These are phyloP conservation scores for Symbiodinium natans DNA, from an alignment of 73 alveolate species.

Conservation along the genomic window DNA sequence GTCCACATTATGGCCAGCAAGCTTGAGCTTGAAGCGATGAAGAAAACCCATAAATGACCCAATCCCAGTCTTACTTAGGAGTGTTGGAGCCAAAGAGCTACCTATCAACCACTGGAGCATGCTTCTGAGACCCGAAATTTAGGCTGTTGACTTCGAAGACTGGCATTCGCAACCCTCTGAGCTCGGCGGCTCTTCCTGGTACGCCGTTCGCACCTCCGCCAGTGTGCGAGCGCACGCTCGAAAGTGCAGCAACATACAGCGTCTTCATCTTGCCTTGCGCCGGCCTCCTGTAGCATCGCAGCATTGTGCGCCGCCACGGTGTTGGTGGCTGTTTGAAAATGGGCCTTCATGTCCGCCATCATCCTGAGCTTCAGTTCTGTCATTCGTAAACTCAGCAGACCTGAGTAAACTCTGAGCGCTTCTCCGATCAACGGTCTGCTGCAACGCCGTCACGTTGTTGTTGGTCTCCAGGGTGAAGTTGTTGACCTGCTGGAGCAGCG, in stretches of 20 bases:
- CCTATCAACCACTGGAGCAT: too few relatives aligned
- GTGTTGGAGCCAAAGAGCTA: neutral
- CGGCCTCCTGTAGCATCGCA: conserved; percentile 89
- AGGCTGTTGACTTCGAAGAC: too few relatives aligned
- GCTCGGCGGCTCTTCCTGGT: conserved; percentile 58
- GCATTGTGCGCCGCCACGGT: conserved; percentile 92
- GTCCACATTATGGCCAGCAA: neutral
- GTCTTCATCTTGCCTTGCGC: too few relatives aligned
- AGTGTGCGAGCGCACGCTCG: too few relatives aligned
- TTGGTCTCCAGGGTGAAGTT: conserved; percentile 84
- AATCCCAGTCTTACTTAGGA: neutral
- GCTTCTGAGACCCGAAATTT: too few relatives aligned
- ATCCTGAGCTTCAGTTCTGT: neutral
- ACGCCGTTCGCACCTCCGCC: conserved; percentile 52
- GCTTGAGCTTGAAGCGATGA: too few relatives aligned
- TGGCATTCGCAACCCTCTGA: neutral
- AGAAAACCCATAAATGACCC: too few relatives aligned
- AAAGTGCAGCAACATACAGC: too few relatives aligned
- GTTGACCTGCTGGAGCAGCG: conserved; percentile 16
- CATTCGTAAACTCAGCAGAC: neutral
- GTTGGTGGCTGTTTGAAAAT: conserved; percentile 85
- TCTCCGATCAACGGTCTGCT: conserved; percentile 77
- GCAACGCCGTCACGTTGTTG: conserved; percentile 80
- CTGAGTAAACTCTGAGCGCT: neutral
- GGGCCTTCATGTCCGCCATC: conserved; percentile 92